Evolutionary conservation across 2,329 filamentous ascomycete species (phyloP).

Genomic region (Monilinia laxa): DNA sequence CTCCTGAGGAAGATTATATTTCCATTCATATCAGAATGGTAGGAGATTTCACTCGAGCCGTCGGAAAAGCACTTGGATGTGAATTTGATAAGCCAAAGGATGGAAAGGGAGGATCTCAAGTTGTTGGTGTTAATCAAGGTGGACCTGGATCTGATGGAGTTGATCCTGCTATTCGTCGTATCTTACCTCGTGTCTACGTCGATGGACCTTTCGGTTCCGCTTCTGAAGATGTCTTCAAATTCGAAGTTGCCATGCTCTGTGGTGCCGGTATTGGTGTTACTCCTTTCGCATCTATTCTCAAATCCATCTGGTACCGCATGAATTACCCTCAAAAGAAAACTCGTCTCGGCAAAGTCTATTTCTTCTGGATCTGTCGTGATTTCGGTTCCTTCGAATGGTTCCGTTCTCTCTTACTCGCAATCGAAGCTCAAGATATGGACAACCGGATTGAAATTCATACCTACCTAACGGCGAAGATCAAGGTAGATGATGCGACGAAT

Average conservation of each 20-base stretch:
- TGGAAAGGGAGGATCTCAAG: constrained; percentile 53
- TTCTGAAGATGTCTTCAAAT: constrained; percentile 88
- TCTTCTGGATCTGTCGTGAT: constrained; percentile 89
- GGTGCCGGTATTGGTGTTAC: constrained; percentile 83
- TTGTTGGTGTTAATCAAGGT: constrained; percentile 65
- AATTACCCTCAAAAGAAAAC: constrained; percentile 82
- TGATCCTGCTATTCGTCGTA: constrained; percentile 68
- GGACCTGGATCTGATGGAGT: constrained; percentile 51
- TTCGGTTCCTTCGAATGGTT: constrained; percentile 91
- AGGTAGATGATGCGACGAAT: constrained; percentile 81
- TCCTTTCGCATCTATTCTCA: constrained; percentile 83
- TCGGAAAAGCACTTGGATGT: constrained; percentile 72
- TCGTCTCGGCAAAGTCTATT: constrained; percentile 80
- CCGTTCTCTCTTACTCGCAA: constrained; percentile 76
- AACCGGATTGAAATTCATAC: constrained; percentile 87
- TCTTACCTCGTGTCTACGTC: constrained; percentile 77
- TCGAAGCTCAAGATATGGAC: constrained; percentile 81
- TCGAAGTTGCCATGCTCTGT: constrained; percentile 75
- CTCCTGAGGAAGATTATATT: constrained; percentile 87
- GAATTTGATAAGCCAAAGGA: constrained; percentile 62
- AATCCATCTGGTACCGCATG: constrained; percentile 92
- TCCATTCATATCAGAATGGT: constrained; percentile 80
- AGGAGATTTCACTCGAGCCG: constrained; percentile 74
- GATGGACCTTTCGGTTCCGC: constrained; percentile 84
- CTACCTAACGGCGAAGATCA: constrained; percentile 84